Base-by-base conservation (phyloP, 441 rosid genomes). In the Populus hybrid region DNA sequence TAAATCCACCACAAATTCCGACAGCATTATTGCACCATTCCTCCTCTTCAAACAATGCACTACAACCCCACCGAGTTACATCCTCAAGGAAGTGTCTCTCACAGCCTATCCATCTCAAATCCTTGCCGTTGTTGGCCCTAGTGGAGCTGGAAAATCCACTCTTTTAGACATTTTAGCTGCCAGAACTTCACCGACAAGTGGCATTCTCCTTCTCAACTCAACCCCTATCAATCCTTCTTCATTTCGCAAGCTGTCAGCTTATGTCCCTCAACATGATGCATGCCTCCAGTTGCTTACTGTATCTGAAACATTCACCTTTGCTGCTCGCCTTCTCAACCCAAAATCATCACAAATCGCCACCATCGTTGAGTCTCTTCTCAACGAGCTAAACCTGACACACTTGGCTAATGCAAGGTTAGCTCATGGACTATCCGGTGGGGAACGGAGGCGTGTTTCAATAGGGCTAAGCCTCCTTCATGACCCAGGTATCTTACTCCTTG, bases 41-140 rank as follows among this genome's bases (percentile, higher is more conserved):
- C 78, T 80, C 72, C 69, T 79, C 78, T 87, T 89, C 82, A 61
- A 79, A 32, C 78, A 79, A 30, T 69, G 86, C 84, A 66, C 80
- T 66, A 26, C 85, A 72, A 74, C 82, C 7, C 82, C 91, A 69
- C 92, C 91, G 8, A 66, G 84, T 40, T 82, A 82, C 82, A 91
- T 93, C 83, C 94, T 94, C 82, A 82, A 79, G 3, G 87, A 91
- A 76, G 86, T 94, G 65, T 87, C 92, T 65, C 83, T 94, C 79
- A 86, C 93, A 8, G 97, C 98, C 69, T 85, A 83, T 78, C 97
- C 98, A 1, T 82, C 92, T 64, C 89, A 93, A 79, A 91, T 95
- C 84, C 95, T 95, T 14, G 98, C 98, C 85, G 76, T 95, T 10
- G 98, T 95, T 70, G 98, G 98, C 71, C 98, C 98, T 0, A 91